Percentiles rank a stretch among this genome's conserved stretches.
phyloP scores from a whole-genome alignment of 805 yeast species.

The Wickerhamia fluorescens region DNA sequence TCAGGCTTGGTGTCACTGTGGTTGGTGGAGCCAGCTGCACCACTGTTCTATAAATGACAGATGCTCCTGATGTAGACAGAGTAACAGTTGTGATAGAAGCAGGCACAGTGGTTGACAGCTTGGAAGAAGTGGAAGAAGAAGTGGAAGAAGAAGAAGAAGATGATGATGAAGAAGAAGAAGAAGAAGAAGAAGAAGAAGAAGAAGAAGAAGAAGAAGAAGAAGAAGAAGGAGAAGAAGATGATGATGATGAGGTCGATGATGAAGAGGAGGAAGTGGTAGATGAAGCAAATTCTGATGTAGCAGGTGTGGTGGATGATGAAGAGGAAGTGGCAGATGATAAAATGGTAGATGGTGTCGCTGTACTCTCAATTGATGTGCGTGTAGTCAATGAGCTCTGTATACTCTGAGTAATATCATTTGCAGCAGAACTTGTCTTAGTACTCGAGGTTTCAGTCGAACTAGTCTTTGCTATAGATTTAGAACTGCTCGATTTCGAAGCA shows the following conservation, averaged over 20 bases:
- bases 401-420: constrained; percentile 2
- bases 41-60: constrained; percentile 16
- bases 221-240: constrained; percentile 6
- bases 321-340: constrained; percentile 4
- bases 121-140: constrained; percentile 9
- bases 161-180: constrained; percentile 5
- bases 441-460: constrained; percentile 7
- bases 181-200: constrained; percentile 5
- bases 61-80: constrained; percentile 5
- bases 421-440: constrained; percentile 5
- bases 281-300: constrained; percentile 4
- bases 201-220: constrained; percentile 5
- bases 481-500: constrained; percentile 4
- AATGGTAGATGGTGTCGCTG: constrained; percentile 1
- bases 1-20: constrained; percentile 1
- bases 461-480: constrained; percentile 6
- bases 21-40: constrained; percentile 6
- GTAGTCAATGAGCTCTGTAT: too few relatives aligned
- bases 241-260: constrained; percentile 6
- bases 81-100: constrained; percentile 6
- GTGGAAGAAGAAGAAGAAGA: constrained; percentile 9
- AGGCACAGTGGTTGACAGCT: constrained; percentile 3
- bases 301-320: constrained; percentile 4
- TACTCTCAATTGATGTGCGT: constrained; percentile 4
- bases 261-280: constrained; percentile 5